Evolutionary conservation across 2,329 filamentous ascomycete genomes (phyloP).

Genomic region (Fusarium sambucinum): DNA sequence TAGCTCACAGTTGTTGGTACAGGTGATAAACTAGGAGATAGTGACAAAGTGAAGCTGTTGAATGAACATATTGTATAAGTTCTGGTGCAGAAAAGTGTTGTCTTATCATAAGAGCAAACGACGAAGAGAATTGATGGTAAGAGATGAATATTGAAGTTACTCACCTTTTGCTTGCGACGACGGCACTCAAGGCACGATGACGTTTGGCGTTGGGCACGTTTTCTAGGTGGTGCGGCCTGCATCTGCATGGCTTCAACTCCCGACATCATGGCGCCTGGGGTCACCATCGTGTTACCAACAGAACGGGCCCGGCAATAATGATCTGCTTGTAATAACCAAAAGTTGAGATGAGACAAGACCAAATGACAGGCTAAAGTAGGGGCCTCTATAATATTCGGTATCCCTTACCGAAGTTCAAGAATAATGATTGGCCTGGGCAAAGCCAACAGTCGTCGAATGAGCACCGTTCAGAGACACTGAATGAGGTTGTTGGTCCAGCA

Average conservation of each 20-base stretch:
- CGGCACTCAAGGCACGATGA: slow-evolving; percentile 65
- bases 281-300: slow-evolving; percentile 16
- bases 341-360: neutral
- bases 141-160: slow-evolving; percentile 13
- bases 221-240: slow-evolving; percentile 39
- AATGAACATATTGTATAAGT: neutral
- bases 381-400: neutral
- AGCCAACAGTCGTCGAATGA: slow-evolving; percentile 4
- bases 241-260: slow-evolving; percentile 34
- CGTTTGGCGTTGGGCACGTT: slow-evolving; percentile 46
- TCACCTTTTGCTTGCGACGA: slow-evolving; percentile 65
- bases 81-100: neutral
- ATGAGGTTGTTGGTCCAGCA: slow-evolving; percentile 31
- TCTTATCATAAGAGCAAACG: neutral
- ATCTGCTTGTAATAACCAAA: slow-evolving; percentile 6
- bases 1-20: slow-evolving; percentile 3
- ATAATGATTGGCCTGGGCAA: slow-evolving; percentile 15
- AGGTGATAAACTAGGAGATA: neutral
- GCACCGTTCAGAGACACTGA: slow-evolving; percentile 14
- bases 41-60: neutral
- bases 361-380: slow-evolving; percentile 5
- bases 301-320: slow-evolving; percentile 22
- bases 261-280: slow-evolving; percentile 33
- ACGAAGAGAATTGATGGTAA: neutral
- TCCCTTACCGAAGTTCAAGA: slow-evolving; percentile 4